Conservation (phyloP, 805 yeast genomes). For the Candida patagonica region DNA sequence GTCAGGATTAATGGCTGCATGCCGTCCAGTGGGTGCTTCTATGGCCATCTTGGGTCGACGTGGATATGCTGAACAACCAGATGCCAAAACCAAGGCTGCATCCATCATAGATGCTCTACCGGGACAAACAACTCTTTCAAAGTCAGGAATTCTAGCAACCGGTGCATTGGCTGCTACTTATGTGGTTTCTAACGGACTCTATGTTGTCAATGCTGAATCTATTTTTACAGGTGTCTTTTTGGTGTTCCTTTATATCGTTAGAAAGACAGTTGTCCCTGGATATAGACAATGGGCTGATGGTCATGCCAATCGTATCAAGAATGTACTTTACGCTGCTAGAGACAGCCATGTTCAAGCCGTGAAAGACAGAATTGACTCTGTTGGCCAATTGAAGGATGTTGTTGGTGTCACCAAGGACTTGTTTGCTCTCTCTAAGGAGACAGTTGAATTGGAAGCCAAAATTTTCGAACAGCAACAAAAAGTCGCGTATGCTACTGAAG, state of each 20-base stretch:
- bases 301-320: constrained; percentile 71
- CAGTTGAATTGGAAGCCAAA: constrained; percentile 91
- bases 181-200: constrained; percentile 88
- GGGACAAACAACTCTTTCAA: constrained; percentile 77
- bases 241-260: constrained; percentile 63
- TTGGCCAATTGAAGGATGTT: constrained; percentile 83
- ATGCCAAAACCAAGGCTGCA: constrained; percentile 86
- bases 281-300: constrained; percentile 91
- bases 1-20: neutral
- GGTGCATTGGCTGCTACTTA: constrained; percentile 89
- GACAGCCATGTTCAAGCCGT: constrained; percentile 87
- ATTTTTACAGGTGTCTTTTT: constrained; percentile 72
- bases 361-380: constrained; percentile 81
- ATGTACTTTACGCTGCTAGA: constrained; percentile 79
- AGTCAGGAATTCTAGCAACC: constrained; percentile 93
- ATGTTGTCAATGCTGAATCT: constrained; percentile 91
- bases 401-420: constrained; percentile 84
- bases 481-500: constrained; percentile 80
- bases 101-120: constrained; percentile 89
- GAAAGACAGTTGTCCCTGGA: constrained; percentile 87
- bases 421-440: constrained; percentile 92
- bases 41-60: constrained; percentile 6
- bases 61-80: constrained; percentile 32
- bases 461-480: constrained; percentile 88
- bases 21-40: neutral